phyloP scores from a whole-genome alignment of 805 yeast genomes.

The Candida sphagnicola region DNA sequence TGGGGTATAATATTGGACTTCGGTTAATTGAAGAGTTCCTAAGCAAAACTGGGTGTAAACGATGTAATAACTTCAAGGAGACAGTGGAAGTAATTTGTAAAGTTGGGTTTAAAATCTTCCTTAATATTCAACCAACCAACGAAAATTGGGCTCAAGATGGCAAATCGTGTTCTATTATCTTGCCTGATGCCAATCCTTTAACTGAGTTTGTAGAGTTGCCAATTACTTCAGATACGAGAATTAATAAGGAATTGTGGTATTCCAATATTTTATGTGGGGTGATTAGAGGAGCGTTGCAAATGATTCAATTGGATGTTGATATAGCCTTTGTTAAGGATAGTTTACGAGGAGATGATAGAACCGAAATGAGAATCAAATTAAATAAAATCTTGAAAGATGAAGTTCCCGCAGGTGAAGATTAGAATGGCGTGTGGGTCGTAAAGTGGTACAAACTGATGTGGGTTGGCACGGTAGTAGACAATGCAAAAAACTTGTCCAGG shows the following conservation, averaged over 20 bases:
- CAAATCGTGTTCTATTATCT: constrained; percentile 65
- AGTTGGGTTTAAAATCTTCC: constrained; percentile 85
- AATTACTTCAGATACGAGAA: constrained; percentile 55
- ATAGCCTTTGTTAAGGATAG: constrained; percentile 75
- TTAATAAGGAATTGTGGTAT: constrained; percentile 80
- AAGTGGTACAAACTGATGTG: too few species aligned
- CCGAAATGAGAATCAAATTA: constrained; percentile 75
- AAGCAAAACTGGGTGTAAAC: constrained; percentile 78
- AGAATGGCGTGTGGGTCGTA: too few species aligned
- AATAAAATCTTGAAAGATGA: constrained; percentile 81
- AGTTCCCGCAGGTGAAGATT: constrained; percentile 96
- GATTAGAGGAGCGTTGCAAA: constrained; percentile 84
- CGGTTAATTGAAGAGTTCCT: constrained; percentile 89
- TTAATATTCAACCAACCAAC: constrained; percentile 74
- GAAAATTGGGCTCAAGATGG: constrained; percentile 75
- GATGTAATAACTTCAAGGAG: constrained; percentile 77
- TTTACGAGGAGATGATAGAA: constrained; percentile 74
- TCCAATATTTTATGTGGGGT: constrained; percentile 89
- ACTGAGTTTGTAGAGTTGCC: constrained; percentile 96
- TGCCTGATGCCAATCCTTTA: constrained; percentile 78
- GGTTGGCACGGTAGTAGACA: too few species aligned
- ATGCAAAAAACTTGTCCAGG: too few species aligned
- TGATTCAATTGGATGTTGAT: constrained; percentile 93
- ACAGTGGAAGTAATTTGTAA: constrained; percentile 85
- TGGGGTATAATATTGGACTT: constrained; percentile 95